Conservation (phyloP, 495 filamentous ascomycete genomes). For the Talaromyces adpressus region DNA sequence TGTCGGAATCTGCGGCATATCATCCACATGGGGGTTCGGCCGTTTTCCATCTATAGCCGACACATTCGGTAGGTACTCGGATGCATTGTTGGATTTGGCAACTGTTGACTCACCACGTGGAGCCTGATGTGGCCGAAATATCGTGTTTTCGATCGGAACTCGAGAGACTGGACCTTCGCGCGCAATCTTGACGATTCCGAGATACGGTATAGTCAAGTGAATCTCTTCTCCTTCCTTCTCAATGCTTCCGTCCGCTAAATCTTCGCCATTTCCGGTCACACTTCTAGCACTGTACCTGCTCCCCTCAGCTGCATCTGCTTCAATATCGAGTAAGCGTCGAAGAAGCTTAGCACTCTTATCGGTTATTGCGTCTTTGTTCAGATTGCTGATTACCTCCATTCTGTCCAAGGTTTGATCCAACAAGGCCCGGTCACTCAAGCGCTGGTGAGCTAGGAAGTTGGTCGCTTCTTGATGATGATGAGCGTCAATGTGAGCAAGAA, state of each 20-base stretch:
- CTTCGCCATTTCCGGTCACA: slow-evolving; percentile 11
- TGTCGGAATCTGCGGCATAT: background rate
- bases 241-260: slow-evolving; percentile 4
- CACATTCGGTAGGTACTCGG: background rate
- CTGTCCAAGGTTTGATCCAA: slow-evolving; percentile 33
- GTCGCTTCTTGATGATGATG: slow-evolving; percentile 13
- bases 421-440: slow-evolving; percentile 34
- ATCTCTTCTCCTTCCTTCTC: slow-evolving; percentile 11
- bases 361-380: slow-evolving; percentile 26
- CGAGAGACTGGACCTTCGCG: slow-evolving; percentile 12
- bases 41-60: background rate
- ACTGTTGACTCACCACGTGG: background rate
- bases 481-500: slow-evolving; percentile 11
- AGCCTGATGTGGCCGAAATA: background rate
- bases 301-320: slow-evolving; percentile 22
- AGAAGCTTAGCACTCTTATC: slow-evolving; percentile 25
- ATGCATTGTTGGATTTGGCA: background rate
- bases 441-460: slow-evolving; percentile 31
- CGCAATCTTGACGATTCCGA: slow-evolving; percentile 22
- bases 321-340: slow-evolving; percentile 25
- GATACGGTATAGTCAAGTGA: slow-evolving; percentile 27
- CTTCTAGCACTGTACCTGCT: slow-evolving; percentile 2
- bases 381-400: slow-evolving; percentile 22
- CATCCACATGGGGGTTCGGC: background rate
- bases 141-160: background rate